Evolutionary conservation across 345 rosid genomes (phyloP).

Genomic region (Eucalyptus dawsonii): DNA sequence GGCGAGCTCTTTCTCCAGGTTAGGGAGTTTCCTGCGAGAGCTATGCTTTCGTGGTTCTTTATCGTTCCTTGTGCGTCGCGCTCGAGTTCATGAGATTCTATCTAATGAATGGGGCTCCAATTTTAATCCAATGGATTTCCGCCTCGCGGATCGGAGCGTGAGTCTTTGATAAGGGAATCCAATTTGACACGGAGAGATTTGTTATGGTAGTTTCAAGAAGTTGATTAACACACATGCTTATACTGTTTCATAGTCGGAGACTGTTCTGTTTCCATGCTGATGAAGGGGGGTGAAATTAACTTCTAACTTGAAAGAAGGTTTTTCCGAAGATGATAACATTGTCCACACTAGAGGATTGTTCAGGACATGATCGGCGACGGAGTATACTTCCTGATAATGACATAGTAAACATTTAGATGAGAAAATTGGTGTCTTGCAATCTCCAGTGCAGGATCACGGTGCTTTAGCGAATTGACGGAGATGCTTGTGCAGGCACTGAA

Average conservation of each 20-base stretch:
- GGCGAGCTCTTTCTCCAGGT: constrained; percentile 69
- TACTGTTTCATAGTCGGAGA: not conserved
- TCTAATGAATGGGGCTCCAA: not conserved
- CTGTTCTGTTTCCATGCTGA: not conserved
- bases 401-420: not conserved
- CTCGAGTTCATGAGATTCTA: not conserved
- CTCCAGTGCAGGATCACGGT: not conserved
- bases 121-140: not conserved
- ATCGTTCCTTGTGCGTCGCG: not conserved
- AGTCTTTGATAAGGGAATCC: not conserved
- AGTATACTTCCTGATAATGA: not conserved
- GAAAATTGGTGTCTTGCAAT: not conserved
- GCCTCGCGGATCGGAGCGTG: fast-evolving
- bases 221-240: not conserved
- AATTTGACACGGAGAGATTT: not conserved
- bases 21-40: not conserved
- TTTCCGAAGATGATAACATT: not conserved
- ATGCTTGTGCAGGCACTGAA: constrained; percentile 46
- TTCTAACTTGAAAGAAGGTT: not conserved
- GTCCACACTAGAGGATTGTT: not conserved
- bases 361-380: not conserved
- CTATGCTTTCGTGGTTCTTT: not conserved
- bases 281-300: not conserved
- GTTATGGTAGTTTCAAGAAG: not conserved
- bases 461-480: not conserved